phyloP scores from a whole-genome alignment of 176 grass and related monocot genomes.

The Musa acuminata region DNA sequence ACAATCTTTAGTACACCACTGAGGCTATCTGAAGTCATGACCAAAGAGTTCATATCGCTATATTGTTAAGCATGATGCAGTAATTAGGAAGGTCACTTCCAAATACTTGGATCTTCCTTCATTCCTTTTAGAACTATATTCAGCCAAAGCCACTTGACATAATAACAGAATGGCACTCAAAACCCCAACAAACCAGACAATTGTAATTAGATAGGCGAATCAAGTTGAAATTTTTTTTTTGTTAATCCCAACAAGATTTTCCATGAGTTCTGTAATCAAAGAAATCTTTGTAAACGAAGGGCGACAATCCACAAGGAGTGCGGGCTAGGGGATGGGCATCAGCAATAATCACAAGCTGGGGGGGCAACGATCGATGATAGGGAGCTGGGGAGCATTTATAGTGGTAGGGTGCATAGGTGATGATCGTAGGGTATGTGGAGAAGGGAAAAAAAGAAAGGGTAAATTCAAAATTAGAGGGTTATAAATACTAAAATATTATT shows the following conservation, averaged over 20 bases:
- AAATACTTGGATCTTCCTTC: neutral
- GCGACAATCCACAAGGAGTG: too few species aligned
- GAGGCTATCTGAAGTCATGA: neutral
- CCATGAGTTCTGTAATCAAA: neutral
- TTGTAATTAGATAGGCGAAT: neutral
- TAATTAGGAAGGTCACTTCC: neutral
- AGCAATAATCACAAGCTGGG: too few species aligned
- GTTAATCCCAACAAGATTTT: neutral
- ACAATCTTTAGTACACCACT: neutral
- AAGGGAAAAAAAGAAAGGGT: too few species aligned
- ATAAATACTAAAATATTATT: too few species aligned
- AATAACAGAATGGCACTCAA: neutral
- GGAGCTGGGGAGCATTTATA: too few species aligned
- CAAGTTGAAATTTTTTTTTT: neutral
- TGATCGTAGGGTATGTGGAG: too few species aligned
- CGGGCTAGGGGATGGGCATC: too few species aligned
- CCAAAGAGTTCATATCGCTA: neutral
- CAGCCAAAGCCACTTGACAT: neutral
- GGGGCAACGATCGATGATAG: too few species aligned
- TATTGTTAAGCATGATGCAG: neutral
- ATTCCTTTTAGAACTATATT: neutral
- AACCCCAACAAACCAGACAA: neutral
- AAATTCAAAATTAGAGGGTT: too few species aligned
- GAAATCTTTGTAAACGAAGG: too few species aligned
- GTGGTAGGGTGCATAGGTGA: too few species aligned